Percentiles rank a stretch among this genome's conserved stretches.
These are phyloP conservation scores for Lentithecium fluviatile DNA, from an alignment of 495 filamentous ascomycete species.

Conservation along the genomic window DNA sequence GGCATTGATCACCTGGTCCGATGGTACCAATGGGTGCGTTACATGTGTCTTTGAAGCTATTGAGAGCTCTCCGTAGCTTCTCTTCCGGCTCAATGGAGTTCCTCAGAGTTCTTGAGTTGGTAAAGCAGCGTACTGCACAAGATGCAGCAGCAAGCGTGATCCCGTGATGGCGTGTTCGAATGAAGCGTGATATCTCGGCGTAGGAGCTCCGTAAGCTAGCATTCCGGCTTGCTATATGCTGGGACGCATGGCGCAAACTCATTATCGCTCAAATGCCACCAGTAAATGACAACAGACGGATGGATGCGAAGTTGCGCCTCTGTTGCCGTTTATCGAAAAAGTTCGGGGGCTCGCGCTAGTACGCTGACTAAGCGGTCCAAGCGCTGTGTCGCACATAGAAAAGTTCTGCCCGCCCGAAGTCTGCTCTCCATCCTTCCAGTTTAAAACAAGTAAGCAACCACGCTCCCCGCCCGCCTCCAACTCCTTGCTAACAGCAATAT, in stretches of 20 bases:
- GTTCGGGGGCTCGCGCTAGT: background rate
- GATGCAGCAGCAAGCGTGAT: background rate
- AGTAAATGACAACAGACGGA: background rate
- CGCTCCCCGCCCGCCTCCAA: constrained; percentile 1
- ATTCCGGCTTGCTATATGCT: background rate
- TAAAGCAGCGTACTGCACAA: constrained; percentile 25
- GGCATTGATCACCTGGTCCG: background rate
- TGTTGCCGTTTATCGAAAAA: background rate
- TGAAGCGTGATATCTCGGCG: constrained; percentile 46
- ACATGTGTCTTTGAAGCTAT: constrained; percentile 18
- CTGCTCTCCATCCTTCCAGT: constrained; percentile 92
- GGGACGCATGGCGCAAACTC: background rate
- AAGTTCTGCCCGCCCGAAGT: constrained; percentile 39
- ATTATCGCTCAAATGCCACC: background rate
- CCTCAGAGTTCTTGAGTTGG: background rate
- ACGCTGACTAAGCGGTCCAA: constrained; percentile 24
- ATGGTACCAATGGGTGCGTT: background rate
- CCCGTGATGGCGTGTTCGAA: constrained; percentile 34
- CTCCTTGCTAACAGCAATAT: constrained; percentile 18
- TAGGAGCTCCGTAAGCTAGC: constrained; percentile 41
- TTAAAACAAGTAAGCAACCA: constrained; percentile 79
- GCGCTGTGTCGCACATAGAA: constrained; percentile 1
- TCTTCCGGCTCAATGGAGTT: constrained; percentile 3
- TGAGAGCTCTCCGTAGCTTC: constrained; percentile 9
- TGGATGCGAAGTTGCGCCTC: background rate